Evolutionary conservation across 2,329 filamentous ascomycete species (phyloP).

Genomic region (Emericellopsis cladophorae): DNA sequence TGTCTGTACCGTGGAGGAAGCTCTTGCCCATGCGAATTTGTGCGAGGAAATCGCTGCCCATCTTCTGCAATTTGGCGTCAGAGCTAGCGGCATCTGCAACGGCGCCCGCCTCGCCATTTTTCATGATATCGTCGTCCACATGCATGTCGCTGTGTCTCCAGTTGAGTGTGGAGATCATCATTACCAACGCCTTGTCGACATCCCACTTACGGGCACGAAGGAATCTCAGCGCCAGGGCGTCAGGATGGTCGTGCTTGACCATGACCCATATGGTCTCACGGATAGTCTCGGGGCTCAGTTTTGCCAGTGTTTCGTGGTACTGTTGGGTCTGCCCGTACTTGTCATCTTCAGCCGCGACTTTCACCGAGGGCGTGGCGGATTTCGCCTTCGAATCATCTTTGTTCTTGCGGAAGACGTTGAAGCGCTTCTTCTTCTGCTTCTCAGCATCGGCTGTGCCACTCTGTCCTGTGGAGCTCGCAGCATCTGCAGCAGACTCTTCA

Average conservation of each 20-base stretch:
- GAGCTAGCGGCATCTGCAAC: constrained; percentile 42
- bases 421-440: constrained; percentile 64
- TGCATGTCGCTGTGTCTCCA: constrained; percentile 78
- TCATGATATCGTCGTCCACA: constrained; percentile 81
- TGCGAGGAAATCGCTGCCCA: constrained; percentile 63
- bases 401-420: constrained; percentile 55
- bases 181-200: constrained; percentile 80
- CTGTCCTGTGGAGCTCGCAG: constrained; percentile 2
- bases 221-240: constrained; percentile 71
- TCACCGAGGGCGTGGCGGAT: constrained; percentile 19
- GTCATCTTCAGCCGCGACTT: constrained; percentile 53
- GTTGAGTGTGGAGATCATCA: constrained; percentile 88
- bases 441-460: constrained; percentile 25
- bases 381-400: constrained; percentile 32
- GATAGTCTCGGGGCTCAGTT: constrained; percentile 64
- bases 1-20: constrained; percentile 80
- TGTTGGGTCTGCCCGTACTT: constrained; percentile 87
- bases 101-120: constrained; percentile 57
- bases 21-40: constrained; percentile 88
- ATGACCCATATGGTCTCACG: constrained; percentile 79
- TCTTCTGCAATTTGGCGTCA: constrained; percentile 50
- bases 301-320: constrained; percentile 70
- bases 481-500: constrained; percentile 10
- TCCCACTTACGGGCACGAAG: constrained; percentile 92
- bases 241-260: constrained; percentile 91